These are phyloP conservation scores for Lenwebbia sp. DNA, from an alignment of 345 rosid species.

Conservation along the genomic window DNA sequence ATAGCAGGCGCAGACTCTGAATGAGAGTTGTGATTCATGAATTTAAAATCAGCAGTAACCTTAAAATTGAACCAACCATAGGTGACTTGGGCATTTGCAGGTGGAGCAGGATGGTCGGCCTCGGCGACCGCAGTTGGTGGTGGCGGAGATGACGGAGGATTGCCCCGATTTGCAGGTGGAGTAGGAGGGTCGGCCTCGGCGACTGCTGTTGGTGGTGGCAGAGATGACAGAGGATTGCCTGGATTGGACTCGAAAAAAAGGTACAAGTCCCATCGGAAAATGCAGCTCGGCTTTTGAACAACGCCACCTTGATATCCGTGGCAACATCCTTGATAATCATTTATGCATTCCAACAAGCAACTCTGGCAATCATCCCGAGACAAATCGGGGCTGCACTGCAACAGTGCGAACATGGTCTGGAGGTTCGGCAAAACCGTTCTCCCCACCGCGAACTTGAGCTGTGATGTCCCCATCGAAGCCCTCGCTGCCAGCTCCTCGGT, in stretches of 20 bases:
- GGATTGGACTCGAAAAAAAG: background rate
- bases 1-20: background rate
- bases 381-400: background rate
- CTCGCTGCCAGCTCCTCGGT: background rate
- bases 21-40: background rate
- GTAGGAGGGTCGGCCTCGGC: background rate
- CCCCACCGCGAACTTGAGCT: background rate
- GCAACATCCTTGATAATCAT: background rate
- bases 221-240: background rate
- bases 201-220: background rate
- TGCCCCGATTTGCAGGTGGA: no score
- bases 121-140: no score
- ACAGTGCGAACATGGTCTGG: background rate
- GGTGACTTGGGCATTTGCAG: background rate
- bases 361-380: background rate
- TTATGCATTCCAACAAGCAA: background rate
- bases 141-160: no score
- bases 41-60: no score
- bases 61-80: background rate
- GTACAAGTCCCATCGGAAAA: background rate
- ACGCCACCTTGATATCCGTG: background rate
- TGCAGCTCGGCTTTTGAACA: background rate
- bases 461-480: background rate
- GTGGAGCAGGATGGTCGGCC: no score
- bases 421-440: background rate